Evolutionary conservation across 495 filamentous ascomycete genomes (phyloP), one percentile per base, ranked within the genome.

Genomic region (Zalerion maritima): DNA sequence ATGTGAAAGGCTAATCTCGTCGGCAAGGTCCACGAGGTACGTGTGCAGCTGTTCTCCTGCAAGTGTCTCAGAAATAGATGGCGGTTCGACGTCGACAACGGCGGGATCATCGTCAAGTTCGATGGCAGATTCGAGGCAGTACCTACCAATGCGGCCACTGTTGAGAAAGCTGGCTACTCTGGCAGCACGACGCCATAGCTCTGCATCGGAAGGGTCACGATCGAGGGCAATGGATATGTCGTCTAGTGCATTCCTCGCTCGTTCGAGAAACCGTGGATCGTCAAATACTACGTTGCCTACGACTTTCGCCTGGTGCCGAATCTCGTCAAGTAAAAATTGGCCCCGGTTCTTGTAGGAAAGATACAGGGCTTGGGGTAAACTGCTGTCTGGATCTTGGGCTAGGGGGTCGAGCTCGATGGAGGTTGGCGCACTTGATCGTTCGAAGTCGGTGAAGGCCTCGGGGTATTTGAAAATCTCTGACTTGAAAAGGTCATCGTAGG

Each of bases 261-360:
- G 47, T 1, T 52, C 40, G 19, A 52, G 47, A 9, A 63, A 46
- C 4, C 55, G 48, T 19, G 52, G 22, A 11, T 65, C 49, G 16
- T 54, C 36, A 1, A 67, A 52, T 5, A 51, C 33, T 3, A 43
- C 35, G 2, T 35, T 28, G 5, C 45, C 36, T 13, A 46, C 39
- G 5, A 56, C 47, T 18, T 71, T 73, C 12, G 49, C 33, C 18
- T 46, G 44, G 31, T 58, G 40, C 28, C 52, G 60, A 13, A 93
- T 60, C 29, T 67, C 61, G 41, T 97, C 89, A 15, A 97, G 60
- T 14, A 75, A 52, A 46, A 85, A 96, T 44, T 93, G 77, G 28
- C 84, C 91, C 54, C 86, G 73, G 47, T 94, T 96, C 45, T 99
- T 99, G 60, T 84, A 83, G 3, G 87, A 75, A 5, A 99, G 67